These are phyloP conservation scores for Gentiana macrophylla DNA, from an alignment of 257 asterid genomes.

Conservation along the genomic window DNA sequence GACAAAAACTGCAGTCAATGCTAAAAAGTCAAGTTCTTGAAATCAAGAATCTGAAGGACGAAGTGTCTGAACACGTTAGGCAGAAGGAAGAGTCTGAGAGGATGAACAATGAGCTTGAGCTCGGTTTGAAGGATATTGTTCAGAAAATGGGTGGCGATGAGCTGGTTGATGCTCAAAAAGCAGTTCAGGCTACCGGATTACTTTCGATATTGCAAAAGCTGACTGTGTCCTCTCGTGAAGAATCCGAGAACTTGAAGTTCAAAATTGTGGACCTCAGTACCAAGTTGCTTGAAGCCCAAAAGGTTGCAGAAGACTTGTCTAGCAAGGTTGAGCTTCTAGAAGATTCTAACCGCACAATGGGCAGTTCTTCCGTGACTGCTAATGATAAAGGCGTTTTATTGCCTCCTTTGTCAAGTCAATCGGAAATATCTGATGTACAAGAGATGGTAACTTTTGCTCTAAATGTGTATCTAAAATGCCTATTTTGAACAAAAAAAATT, in stretches of 20 bases:
- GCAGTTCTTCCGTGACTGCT: constrained; percentile 31
- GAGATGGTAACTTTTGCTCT: constrained; percentile 50
- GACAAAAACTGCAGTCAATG: constrained; percentile 42
- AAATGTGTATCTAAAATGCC: background rate
- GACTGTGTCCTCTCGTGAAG: constrained; percentile 35
- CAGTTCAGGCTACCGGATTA: constrained; percentile 27
- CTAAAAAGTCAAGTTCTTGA: constrained; percentile 49
- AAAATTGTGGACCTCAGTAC: constrained; percentile 60
- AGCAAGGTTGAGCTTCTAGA: constrained; percentile 65
- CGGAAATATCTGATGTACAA: constrained; percentile 93
- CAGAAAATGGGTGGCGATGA: constrained; percentile 60
- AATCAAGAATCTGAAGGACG: constrained; percentile 49
- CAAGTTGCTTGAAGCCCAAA: constrained; percentile 54
- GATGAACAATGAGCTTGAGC: constrained; percentile 37
- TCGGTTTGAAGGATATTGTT: constrained; percentile 47
- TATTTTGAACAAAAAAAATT: too few species aligned
- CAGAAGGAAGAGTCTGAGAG: constrained; percentile 31
- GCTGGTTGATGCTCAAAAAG: constrained; percentile 35
- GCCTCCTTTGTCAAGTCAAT: constrained; percentile 37
- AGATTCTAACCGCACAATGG: constrained; percentile 39
- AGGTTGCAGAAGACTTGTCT: constrained; percentile 58
- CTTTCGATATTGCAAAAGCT: constrained; percentile 54
- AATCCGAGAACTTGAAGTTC: constrained; percentile 56
- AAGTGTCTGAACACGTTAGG: constrained; percentile 26
- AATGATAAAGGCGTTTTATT: constrained; percentile 51